Conservation (phyloP, 768 basidiomycete species). For the Russula compacta region DNA sequence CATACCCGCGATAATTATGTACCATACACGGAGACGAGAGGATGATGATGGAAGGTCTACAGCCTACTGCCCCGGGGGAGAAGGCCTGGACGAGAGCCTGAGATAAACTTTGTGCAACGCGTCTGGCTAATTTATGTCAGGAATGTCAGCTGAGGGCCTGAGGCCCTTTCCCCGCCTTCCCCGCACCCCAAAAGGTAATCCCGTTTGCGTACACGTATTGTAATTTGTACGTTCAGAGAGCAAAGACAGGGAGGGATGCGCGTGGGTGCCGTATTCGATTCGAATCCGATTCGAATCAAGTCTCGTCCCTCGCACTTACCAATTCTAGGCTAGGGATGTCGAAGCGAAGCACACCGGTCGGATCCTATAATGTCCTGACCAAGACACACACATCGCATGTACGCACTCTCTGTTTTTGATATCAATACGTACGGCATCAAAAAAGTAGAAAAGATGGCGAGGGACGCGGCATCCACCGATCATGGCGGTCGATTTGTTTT, state of each 20-base stretch:
- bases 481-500: not conserved
- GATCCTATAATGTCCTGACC: slow-evolving; percentile 4
- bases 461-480: not conserved
- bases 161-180: not conserved
- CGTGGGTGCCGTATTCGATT: too few species aligned
- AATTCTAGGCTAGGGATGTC: too few species aligned
- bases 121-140: too few species aligned
- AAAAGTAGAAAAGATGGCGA: not conserved
- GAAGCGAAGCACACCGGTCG: not conserved
- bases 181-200: slow-evolving; percentile 3
- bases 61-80: too few species aligned
- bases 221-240: too few species aligned
- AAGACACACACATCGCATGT: not conserved
- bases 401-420: not conserved
- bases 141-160: not conserved
- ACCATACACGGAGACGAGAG: not conserved
- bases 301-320: not conserved
- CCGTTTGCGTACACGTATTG: not conserved
- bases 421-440: not conserved
- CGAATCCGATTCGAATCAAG: too few species aligned
- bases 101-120: not conserved
- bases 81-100: not conserved
- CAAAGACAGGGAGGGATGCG: too few species aligned
- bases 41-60: not conserved
- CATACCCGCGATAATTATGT: too few species aligned